phyloP scores from a whole-genome alignment of 495 filamentous ascomycete genomes.

The Xylaria longipes region DNA sequence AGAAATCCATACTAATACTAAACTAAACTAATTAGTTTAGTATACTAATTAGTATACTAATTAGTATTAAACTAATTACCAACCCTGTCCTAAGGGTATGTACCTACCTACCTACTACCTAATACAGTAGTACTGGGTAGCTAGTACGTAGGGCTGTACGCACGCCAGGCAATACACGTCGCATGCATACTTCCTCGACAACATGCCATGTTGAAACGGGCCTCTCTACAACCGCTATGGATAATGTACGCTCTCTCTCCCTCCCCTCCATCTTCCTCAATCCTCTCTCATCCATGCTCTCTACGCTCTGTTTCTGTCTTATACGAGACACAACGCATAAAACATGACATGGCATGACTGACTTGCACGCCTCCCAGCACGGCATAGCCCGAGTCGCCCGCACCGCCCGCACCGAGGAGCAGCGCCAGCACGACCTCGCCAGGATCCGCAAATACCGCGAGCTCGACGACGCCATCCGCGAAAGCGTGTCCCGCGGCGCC shows the following conservation, averaged over 20 bases:
- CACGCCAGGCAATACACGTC: no score
- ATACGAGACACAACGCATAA: not conserved
- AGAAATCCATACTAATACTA: no score
- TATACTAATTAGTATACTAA: no score
- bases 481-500: constrained; percentile 59
- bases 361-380: constrained; percentile 62
- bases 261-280: not conserved
- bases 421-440: constrained; percentile 70
- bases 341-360: constrained; percentile 30
- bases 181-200: not conserved
- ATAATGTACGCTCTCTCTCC: constrained; percentile 51
- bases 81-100: no score
- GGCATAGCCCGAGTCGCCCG: constrained; percentile 71
- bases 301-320: not conserved
- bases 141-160: no score
- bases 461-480: constrained; percentile 69
- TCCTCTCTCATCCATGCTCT: not conserved
- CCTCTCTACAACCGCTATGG: constrained; percentile 47
- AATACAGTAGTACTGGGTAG: no score
- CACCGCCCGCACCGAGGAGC: constrained; percentile 68
- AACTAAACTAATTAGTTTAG: no score
- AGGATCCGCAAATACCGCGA: constrained; percentile 80
- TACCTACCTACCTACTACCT: no score
- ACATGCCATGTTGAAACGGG: not conserved
- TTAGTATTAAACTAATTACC: no score